Evolutionary conservation across 305 asterid species (phyloP).

Genomic region (Salvia sclarea): DNA sequence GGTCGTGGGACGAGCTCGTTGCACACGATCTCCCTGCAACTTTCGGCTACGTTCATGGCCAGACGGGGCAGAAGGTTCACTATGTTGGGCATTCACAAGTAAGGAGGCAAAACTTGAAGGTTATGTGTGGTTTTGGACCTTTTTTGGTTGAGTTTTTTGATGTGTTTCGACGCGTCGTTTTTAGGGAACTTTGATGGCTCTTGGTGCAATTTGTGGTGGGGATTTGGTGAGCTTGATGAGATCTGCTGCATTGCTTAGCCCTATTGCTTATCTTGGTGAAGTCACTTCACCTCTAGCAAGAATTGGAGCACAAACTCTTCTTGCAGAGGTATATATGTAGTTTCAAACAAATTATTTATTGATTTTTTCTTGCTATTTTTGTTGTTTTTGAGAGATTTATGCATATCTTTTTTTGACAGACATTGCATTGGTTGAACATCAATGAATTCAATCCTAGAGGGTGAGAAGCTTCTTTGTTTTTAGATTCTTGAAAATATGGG

Average conservation of each 20-base stretch:
- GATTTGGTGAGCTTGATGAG: constrained; percentile 41
- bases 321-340: constrained; percentile 44
- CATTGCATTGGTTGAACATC: constrained; percentile 44
- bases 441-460: constrained; percentile 50
- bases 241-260: constrained; percentile 60
- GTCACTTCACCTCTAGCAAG: constrained; percentile 44
- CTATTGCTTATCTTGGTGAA: constrained; percentile 53
- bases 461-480: too few species aligned
- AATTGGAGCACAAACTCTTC: constrained; percentile 42
- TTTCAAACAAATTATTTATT: neutral
- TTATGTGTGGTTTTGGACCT: too few species aligned
- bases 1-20: constrained; percentile 72
- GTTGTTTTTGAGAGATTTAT: neutral
- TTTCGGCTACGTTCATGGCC: constrained; percentile 43
- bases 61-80: constrained; percentile 54
- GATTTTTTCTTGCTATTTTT: neutral
- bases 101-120: too few species aligned
- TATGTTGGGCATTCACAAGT: constrained; percentile 70
- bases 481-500: too few species aligned
- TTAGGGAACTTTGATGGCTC: constrained; percentile 54
- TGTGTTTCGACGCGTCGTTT: neutral
- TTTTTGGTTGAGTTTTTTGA: too few species aligned
- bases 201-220: constrained; percentile 47
- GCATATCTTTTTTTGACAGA: constrained; percentile 29
- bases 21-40: constrained; percentile 57